Base-by-base conservation (phyloP, 2,329 filamentous ascomycete species). In the Colletotrichum higginsianum region DNA sequence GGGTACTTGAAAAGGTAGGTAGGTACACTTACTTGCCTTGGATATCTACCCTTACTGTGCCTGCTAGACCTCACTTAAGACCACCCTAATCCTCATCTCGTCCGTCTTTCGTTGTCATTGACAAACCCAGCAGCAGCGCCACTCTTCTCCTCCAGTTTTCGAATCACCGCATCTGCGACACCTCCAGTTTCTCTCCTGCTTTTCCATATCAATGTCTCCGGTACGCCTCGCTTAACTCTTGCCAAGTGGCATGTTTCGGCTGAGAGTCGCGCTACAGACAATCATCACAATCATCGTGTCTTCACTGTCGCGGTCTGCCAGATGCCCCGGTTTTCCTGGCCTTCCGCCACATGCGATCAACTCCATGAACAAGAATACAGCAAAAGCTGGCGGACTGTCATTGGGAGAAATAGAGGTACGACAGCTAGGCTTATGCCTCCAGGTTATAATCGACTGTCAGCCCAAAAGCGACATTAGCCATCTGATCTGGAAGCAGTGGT, bases 241-340 rank as follows among this genome's bases (percentile, higher is more conserved):
- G 40, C 40, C 8, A 30, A 21, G 12, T 52, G 52, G 60, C 60
- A 18, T 57, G 58, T 67, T 57, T 64, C 35, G 55, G 23, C 23
- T 18, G 38, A 46, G 30, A 44, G 35, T 57, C 50, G 44, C 50
- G 30, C 21, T 7, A 63, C 26, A 35, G 7, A 42, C n/a, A 49
- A 6, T 30, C 21, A 44, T n/a, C 38, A 56, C n/a, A 49, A 6
- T 30, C 21, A 44, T n/a, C 38, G 47, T 15, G 47, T 16, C 50
- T 53, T 53, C 30, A 57, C 35, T 53, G 26, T 30, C 16, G n/a
- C 35, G 23, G 5, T 30, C 23, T 47, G 30, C 52, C 52, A 35
- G 52, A n/a, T 55, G 52, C 16, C 15, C 16, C 52, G 35, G 52
- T 15, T 18, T 11, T 35, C 11, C n/a, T n/a, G 26, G 16, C 30